These are phyloP conservation scores for Panicum virgatum DNA, from an alignment of 202 grass and related monocot species.

Conservation along the genomic window DNA sequence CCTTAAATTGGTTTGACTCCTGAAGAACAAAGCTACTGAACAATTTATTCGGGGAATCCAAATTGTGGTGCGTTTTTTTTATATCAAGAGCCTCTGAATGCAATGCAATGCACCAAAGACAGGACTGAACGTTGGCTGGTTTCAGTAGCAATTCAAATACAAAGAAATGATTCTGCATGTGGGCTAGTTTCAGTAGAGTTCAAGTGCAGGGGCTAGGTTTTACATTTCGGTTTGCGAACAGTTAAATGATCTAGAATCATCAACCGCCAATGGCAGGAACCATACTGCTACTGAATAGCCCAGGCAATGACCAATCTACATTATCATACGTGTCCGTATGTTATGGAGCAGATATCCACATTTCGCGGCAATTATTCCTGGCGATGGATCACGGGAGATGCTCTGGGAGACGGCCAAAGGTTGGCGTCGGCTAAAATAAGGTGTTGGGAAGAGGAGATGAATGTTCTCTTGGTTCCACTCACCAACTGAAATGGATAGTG, in stretches of 20 bases:
- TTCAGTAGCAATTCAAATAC: not conserved
- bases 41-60: not conserved
- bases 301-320: not conserved
- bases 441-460: slow-evolving; percentile 33
- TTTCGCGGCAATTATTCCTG: slow-evolving; percentile 37
- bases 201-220: not conserved
- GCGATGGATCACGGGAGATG: slow-evolving; percentile 34
- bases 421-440: slow-evolving; percentile 33
- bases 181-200: not conserved
- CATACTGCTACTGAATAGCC: not conserved
- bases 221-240: not conserved
- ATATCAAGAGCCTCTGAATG: not conserved
- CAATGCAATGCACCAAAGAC: not conserved
- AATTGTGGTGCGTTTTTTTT: not conserved
- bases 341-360: slow-evolving; percentile 31
- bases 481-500: slow-evolving; percentile 17
- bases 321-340: not conserved
- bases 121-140: not conserved
- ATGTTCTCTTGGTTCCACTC: slow-evolving; percentile 36
- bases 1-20: slow-evolving; percentile 22
- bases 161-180: not conserved
- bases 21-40: not conserved
- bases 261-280: not conserved
- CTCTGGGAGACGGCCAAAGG: slow-evolving; percentile 22
- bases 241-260: not conserved